Conservation (phyloP, 495 filamentous ascomycete species). For the Talaromyces adpressus region DNA sequence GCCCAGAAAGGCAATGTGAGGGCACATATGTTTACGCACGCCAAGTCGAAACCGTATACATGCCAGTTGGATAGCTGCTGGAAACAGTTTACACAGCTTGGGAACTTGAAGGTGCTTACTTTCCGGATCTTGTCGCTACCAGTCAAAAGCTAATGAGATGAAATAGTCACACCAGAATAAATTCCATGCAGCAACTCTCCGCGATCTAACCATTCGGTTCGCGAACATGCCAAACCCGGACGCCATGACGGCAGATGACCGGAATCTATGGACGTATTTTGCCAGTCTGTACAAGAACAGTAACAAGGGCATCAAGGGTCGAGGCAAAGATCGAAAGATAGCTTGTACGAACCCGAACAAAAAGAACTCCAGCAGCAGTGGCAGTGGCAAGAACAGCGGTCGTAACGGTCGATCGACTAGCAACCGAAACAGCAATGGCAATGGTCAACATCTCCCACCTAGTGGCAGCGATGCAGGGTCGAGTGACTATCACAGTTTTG, state of each 20-base stretch:
- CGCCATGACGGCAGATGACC: slow-evolving; percentile 59
- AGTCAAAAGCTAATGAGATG: background rate
- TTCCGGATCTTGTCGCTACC: too few relatives aligned
- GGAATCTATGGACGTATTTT: slow-evolving; percentile 82
- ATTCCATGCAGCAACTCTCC: slow-evolving; percentile 71
- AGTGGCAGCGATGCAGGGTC: slow-evolving; percentile 2
- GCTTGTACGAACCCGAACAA: slow-evolving; percentile 25
- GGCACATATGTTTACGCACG: slow-evolving; percentile 79
- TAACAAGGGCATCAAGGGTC: slow-evolving; percentile 89
- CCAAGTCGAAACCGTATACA: slow-evolving; percentile 66
- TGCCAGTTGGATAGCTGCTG: slow-evolving; percentile 76
- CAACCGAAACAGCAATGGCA: background rate
- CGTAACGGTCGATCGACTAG: slow-evolving; percentile 23
- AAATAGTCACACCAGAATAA: slow-evolving; percentile 86
- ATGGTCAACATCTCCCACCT: background rate
- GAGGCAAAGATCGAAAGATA: slow-evolving; percentile 69
- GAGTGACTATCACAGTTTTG: slow-evolving; percentile 2
- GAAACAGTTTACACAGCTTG: slow-evolving; percentile 82
- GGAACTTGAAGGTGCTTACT: slow-evolving; percentile 91
- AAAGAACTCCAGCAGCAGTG: slow-evolving; percentile 11
- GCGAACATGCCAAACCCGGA: slow-evolving; percentile 54
- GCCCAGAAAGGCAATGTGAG: slow-evolving; percentile 83
- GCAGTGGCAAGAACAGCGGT: slow-evolving; percentile 18
- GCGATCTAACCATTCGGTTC: slow-evolving; percentile 67
- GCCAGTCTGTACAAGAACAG: slow-evolving; percentile 85